A percentile compares a stretch with the other conserved stretches of the same genome.
These are phyloP conservation scores for Inonotus obliquus DNA, from an alignment of 1,284 basidiomycete genomes.

Conservation along the genomic window DNA sequence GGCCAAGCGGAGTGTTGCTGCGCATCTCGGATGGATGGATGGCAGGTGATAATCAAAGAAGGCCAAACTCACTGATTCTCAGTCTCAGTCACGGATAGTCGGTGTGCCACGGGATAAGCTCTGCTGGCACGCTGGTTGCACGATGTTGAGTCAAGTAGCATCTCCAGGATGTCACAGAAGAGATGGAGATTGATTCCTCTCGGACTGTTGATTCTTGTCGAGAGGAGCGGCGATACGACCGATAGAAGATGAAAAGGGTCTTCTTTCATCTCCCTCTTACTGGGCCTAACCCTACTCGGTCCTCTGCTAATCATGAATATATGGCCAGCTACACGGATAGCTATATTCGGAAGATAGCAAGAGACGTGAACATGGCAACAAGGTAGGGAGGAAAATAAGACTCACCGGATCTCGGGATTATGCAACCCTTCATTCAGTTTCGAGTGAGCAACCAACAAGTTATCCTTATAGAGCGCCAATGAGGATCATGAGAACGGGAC, in stretches of 20 bases:
- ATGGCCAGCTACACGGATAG: not conserved
- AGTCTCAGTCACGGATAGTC: not conserved
- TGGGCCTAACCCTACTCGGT: not conserved
- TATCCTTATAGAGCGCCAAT: not conserved
- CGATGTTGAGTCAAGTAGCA: not conserved
- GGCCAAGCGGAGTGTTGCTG: not conserved
- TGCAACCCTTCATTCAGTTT: not conserved
- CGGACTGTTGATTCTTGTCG: not conserved
- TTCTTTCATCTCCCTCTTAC: not conserved
- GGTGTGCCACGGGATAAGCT: not conserved
- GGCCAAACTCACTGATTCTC: not conserved
- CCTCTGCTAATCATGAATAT: not conserved
- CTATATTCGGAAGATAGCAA: not conserved
- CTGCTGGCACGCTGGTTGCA: not conserved
- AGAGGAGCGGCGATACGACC: not conserved
- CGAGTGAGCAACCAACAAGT: not conserved
- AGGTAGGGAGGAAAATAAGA: not conserved
- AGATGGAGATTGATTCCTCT: not conserved
- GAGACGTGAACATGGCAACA: not conserved
- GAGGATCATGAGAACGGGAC: not conserved
- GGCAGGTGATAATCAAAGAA: not conserved
- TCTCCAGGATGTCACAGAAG: not conserved
- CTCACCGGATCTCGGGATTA: not conserved
- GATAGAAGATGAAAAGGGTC: not conserved
- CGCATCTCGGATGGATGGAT: not conserved